phyloP scores from a whole-genome alignment of 768 basidiomycete genomes.

The Phaeotremella skinneri region DNA sequence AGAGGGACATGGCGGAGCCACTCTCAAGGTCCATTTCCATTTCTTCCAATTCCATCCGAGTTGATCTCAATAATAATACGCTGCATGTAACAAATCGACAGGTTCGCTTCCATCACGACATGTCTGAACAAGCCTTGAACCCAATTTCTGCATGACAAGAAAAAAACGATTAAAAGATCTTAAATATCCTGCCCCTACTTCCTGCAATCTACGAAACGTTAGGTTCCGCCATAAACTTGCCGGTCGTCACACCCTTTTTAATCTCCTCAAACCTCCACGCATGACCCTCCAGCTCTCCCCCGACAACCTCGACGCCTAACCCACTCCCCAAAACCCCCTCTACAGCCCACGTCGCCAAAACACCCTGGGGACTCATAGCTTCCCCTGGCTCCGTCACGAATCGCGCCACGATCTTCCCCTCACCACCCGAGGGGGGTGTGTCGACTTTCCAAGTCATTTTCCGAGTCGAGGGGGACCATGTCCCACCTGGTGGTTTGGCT shows the following conservation, averaged over 20 bases:
- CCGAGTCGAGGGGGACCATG: constrained; percentile 43
- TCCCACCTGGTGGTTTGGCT: constrained; percentile 53
- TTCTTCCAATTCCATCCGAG: too few relatives aligned
- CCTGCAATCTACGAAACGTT: constrained; percentile 6
- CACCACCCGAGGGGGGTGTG: constrained; percentile 4
- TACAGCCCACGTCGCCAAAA: constrained; percentile 48
- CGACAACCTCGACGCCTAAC: constrained; percentile 50
- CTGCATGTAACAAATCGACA: too few relatives aligned
- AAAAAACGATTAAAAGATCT: too few relatives aligned
- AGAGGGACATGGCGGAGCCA: too few relatives aligned
- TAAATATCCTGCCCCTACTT: too few relatives aligned
- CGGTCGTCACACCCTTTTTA: constrained; percentile 42
- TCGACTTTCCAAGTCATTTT: constrained; percentile 48
- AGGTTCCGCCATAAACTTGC: constrained; percentile 49
- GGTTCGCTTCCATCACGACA: too few relatives aligned
- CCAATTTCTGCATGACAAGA: too few relatives aligned
- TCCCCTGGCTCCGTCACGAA: constrained; percentile 39
- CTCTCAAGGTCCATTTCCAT: too few relatives aligned
- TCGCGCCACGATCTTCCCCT: constrained; percentile 52
- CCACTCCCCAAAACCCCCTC: constrained; percentile 47
- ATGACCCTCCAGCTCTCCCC: constrained; percentile 8
- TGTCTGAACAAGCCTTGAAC: too few relatives aligned
- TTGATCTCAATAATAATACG: too few relatives aligned
- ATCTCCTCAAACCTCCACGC: constrained; percentile 42
- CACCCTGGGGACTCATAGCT: constrained; percentile 36